A percentile compares a stretch with the other conserved stretches of the same genome.
Evolutionary conservation across 2,329 filamentous ascomycete species (phyloP).

Genomic region (Diaporthe citrichinensis): DNA sequence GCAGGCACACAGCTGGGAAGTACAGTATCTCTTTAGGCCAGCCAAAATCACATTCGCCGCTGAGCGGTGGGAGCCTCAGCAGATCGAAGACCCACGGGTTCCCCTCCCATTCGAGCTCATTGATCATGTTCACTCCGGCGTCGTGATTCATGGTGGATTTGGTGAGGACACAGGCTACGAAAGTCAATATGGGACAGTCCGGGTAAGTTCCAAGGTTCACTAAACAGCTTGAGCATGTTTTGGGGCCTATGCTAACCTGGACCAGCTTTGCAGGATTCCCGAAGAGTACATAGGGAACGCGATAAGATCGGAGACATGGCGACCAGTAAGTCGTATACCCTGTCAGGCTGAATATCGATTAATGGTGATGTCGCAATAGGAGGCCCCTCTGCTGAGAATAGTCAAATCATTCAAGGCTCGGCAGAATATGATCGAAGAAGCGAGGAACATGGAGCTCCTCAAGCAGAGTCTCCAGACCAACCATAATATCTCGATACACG

Average conservation of each 20-base stretch:
- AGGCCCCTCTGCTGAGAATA: constrained; percentile 20
- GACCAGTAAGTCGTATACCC: constrained; percentile 14
- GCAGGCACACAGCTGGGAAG: constrained; percentile 29
- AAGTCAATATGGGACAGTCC: constrained; percentile 27
- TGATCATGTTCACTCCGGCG: background rate
- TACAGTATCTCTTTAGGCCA: constrained; percentile 37
- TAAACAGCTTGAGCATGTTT: background rate
- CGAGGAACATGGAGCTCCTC: constrained; percentile 36
- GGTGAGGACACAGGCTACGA: constrained; percentile 9
- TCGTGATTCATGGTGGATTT: background rate
- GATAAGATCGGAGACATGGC: constrained; percentile 15
- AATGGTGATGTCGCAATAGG: background rate
- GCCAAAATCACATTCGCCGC: constrained; percentile 32
- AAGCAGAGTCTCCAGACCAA: constrained; percentile 34
- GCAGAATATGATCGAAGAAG: constrained; percentile 31
- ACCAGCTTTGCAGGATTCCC: constrained; percentile 30
- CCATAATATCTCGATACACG: constrained; percentile 35
- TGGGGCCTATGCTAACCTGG: background rate
- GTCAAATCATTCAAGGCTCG: constrained; percentile 36
- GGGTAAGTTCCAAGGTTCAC: constrained; percentile 1
- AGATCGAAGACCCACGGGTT: background rate
- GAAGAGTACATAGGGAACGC: constrained; percentile 23
- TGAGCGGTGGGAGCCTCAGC: constrained; percentile 34
- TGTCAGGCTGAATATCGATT: accelerated
- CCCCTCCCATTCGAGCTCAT: constrained; percentile 34